phyloP scores from a whole-genome alignment of 225 moss, liverwort and hornwort species.

The Climacium dendroides region DNA sequence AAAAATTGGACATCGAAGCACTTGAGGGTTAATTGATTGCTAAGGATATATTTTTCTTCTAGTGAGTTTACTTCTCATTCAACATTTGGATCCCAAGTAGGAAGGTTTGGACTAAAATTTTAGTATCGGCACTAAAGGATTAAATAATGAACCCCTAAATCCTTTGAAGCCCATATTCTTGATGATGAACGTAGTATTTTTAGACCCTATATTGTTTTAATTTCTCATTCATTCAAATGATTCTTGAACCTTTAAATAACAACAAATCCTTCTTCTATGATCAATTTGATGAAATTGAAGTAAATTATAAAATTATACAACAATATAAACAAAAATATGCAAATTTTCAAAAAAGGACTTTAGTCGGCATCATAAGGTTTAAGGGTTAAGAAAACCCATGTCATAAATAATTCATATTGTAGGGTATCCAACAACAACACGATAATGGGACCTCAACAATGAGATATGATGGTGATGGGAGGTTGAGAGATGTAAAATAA shows the following conservation, averaged over 20 bases:
- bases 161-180: not conserved
- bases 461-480: not conserved
- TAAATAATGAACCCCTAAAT: not conserved
- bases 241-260: not conserved
- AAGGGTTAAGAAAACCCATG: not conserved
- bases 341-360: not conserved
- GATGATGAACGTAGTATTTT: not conserved
- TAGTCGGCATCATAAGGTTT: not conserved
- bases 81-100: rapidly evolving
- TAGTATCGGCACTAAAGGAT: no score
- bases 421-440: not conserved
- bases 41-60: no score
- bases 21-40: no score
- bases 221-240: not conserved
- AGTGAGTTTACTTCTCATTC: not conserved
- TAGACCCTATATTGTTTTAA: not conserved
- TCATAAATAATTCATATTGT: not conserved
- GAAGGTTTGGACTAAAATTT: not conserved
- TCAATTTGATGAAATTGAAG: not conserved
- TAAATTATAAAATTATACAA: not conserved
- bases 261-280: rapidly evolving
- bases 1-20: no score
- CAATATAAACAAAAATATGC: not conserved
- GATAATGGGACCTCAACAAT: no score
- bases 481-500: not conserved